Percentiles rank a stretch among this genome's conserved stretches.
phyloP scores from a whole-genome alignment of 1,284 basidiomycete genomes.

The Exobasidium cylindrosporum region DNA sequence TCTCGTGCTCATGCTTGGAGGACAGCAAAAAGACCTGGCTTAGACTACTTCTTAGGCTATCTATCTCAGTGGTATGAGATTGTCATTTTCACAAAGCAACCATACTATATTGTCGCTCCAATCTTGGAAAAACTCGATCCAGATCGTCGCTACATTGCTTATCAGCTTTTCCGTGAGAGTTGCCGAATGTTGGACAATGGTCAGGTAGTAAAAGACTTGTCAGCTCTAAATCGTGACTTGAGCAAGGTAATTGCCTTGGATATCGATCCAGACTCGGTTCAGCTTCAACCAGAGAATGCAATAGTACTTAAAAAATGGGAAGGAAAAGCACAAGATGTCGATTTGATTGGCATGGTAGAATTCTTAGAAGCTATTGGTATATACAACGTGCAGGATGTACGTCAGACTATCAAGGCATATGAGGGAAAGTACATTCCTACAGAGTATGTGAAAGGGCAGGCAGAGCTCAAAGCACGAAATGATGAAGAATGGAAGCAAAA shows the following conservation, averaged over 20 bases:
- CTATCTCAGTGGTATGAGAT: slow-evolving; percentile 97
- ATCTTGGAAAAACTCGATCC: slow-evolving; percentile 92
- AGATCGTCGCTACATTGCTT: slow-evolving; percentile 81
- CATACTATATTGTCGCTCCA: slow-evolving; percentile 82
- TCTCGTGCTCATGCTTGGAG: slow-evolving; percentile 57
- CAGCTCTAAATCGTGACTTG: slow-evolving; percentile 87
- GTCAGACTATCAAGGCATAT: slow-evolving; percentile 81
- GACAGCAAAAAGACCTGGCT: slow-evolving; percentile 72
- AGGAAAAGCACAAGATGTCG: slow-evolving; percentile 70
- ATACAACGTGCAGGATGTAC: slow-evolving; percentile 66
- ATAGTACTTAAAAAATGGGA: slow-evolving; percentile 83
- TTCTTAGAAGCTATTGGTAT: slow-evolving; percentile 74
- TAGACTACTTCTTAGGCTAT: slow-evolving; percentile 96
- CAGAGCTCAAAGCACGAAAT: slow-evolving; percentile 61
- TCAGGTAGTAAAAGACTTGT: slow-evolving; percentile 69
- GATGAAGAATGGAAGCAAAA: slow-evolving; percentile 65
- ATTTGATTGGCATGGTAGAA: slow-evolving; percentile 84
- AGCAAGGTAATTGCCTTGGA: slow-evolving; percentile 87
- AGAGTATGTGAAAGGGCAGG: slow-evolving; percentile 58
- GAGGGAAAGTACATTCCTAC: slow-evolving; percentile 79
- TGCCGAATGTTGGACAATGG: slow-evolving; percentile 42
- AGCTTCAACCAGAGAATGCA: slow-evolving; percentile 84
- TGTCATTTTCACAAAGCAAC: slow-evolving; percentile 89
- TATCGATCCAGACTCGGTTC: slow-evolving; percentile 72
- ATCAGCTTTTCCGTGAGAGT: slow-evolving; percentile 81